phyloP scores from a whole-genome alignment of 495 filamentous ascomycete species.

The Hypomontagnella submonticulosa region DNA sequence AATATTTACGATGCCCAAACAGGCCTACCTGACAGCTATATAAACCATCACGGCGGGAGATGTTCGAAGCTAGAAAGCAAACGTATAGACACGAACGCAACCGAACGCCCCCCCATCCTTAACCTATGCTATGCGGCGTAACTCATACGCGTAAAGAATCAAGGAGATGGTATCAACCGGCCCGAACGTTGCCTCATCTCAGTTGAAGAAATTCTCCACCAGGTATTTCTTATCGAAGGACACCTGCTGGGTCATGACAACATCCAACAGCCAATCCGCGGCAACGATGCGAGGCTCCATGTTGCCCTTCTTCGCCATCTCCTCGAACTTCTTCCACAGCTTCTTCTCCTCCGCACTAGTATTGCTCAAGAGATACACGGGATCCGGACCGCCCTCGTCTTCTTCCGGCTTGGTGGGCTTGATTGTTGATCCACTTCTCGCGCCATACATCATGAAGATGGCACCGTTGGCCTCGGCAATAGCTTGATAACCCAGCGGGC shows the following conservation, averaged over 20 bases:
- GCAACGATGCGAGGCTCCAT: slow-evolving; percentile 80
- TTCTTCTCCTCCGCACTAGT: slow-evolving; percentile 70
- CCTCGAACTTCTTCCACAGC: slow-evolving; percentile 82
- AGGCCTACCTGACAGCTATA: slow-evolving; percentile 9
- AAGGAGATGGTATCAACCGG: slow-evolving; percentile 14
- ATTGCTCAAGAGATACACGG: slow-evolving; percentile 81
- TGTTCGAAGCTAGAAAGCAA: background rate
- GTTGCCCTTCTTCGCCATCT: slow-evolving; percentile 75
- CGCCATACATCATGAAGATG: slow-evolving; percentile 79
- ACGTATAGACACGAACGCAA: too few species aligned
- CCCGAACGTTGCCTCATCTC: slow-evolving; percentile 6
- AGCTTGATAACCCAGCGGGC: slow-evolving; percentile 80
- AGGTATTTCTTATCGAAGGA: slow-evolving; percentile 72
- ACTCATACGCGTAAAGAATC: slow-evolving; percentile 2
- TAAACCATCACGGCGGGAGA: background rate
- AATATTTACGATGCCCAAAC: slow-evolving; percentile 27
- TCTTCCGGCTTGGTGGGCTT: slow-evolving; percentile 66
- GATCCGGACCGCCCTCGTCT: slow-evolving; percentile 69
- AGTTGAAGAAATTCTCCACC: slow-evolving; percentile 50
- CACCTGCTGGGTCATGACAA: slow-evolving; percentile 85
- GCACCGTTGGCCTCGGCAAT: slow-evolving; percentile 93
- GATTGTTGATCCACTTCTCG: slow-evolving; percentile 69
- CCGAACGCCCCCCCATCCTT: too few species aligned
- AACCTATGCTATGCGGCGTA: too few species aligned
- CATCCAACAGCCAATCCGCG: slow-evolving; percentile 88